These are phyloP conservation scores for Colletotrichum navitas DNA, from an alignment of 2,329 filamentous ascomycete species.

Conservation along the genomic window DNA sequence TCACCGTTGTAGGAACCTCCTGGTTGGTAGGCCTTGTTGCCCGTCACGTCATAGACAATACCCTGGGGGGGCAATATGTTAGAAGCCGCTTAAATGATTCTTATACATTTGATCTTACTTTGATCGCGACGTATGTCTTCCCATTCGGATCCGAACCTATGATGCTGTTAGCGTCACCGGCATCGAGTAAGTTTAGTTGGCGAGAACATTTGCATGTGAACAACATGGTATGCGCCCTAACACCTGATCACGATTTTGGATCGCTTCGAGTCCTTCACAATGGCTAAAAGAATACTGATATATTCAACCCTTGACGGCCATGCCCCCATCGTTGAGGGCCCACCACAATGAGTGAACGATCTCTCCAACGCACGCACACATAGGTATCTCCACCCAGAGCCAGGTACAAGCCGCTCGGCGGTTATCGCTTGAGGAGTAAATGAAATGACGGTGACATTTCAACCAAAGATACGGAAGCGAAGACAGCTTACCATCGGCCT, in stretches of 20 bases:
- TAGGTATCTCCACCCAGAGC: background rate
- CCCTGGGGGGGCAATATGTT: slow-evolving; percentile 66
- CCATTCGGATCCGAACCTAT: slow-evolving; percentile 38
- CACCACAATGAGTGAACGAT: too few species aligned
- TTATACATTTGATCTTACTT: slow-evolving; percentile 57
- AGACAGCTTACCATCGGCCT: slow-evolving; percentile 80
- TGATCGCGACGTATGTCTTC: slow-evolving; percentile 73
- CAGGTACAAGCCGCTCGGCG: background rate
- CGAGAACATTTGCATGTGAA: background rate
- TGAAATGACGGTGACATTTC: background rate
- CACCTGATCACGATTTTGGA: background rate
- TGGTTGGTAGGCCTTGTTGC: slow-evolving; percentile 87
- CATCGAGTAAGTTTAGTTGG: background rate
- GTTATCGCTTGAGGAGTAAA: background rate
- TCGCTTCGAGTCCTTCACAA: background rate
- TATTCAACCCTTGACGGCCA: background rate
- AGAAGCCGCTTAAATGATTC: background rate
- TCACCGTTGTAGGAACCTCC: slow-evolving; percentile 88
- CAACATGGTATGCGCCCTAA: background rate
- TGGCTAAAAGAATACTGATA: background rate
- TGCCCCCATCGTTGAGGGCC: background rate
- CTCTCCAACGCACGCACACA: background rate
- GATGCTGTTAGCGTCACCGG: slow-evolving; percentile 2
- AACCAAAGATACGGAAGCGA: background rate
- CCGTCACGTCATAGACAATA: slow-evolving; percentile 92